These are phyloP conservation scores for Malus hybrid DNA, from an alignment of 331 rosid species.

Conservation along the genomic window DNA sequence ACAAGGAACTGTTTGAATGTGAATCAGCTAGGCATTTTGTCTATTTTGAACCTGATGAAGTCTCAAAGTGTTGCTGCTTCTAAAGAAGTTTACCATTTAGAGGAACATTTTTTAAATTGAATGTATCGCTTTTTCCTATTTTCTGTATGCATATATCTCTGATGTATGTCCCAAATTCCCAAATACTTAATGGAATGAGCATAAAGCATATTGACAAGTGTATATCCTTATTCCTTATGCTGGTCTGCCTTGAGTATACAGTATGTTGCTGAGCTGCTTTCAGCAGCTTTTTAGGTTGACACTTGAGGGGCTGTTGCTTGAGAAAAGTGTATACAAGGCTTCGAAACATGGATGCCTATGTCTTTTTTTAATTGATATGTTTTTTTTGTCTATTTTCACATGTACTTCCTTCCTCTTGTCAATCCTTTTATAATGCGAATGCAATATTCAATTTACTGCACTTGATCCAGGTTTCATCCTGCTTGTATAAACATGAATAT, in stretches of 20 bases:
- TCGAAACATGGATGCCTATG: neutral
- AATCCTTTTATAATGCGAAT: neutral
- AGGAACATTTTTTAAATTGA: neutral
- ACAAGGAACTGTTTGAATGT: neutral
- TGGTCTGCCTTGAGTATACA: neutral
- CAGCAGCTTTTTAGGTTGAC: neutral
- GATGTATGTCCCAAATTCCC: neutral
- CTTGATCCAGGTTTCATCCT: slow-evolving; percentile 95
- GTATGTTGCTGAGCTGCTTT: neutral
- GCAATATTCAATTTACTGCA: slow-evolving; percentile 25
- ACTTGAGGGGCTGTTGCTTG: neutral
- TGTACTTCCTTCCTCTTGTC: neutral
- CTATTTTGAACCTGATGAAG: neutral
- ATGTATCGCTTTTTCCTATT: neutral
- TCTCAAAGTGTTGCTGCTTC: neutral
- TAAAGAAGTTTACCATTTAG: neutral
- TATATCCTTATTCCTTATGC: neutral
- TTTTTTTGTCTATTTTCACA: neutral
- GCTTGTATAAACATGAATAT: slow-evolving; percentile 95
- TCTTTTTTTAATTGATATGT: neutral
- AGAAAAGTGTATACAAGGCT: neutral
- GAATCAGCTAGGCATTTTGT: neutral
- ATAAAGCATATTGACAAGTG: neutral
- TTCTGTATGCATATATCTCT: neutral
- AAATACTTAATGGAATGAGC: neutral